Percentiles rank a stretch among this genome's conserved stretches.
Conservation (phyloP, 345 rosid species). For the Brassica incana region DNA sequence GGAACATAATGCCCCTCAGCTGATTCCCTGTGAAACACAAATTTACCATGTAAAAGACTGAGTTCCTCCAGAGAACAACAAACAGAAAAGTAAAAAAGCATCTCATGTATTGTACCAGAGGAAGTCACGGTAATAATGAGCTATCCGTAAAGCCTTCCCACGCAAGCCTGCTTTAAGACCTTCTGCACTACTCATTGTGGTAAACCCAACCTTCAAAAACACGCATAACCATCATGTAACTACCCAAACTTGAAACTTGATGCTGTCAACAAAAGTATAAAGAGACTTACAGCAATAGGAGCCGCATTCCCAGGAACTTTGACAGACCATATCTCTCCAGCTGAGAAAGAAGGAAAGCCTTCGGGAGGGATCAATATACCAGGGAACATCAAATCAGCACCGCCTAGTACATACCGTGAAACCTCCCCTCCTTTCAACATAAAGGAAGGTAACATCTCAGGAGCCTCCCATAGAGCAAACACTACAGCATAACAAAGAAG, state of each 20-base stretch:
- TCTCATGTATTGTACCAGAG: slow-evolving; percentile 57
- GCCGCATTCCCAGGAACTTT: slow-evolving; percentile 93
- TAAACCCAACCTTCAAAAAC: slow-evolving; percentile 72
- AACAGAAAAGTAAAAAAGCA: slow-evolving; percentile 5
- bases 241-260: background rate
- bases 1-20: slow-evolving; percentile 78
- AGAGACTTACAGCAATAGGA: slow-evolving; percentile 75
- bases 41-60: slow-evolving; percentile 29
- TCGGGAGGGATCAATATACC: slow-evolving; percentile 70
- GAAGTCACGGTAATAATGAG: slow-evolving; percentile 77
- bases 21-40: slow-evolving; percentile 62
- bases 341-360: slow-evolving; percentile 68
- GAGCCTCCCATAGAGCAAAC: slow-evolving; percentile 81
- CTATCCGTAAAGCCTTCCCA: slow-evolving; percentile 87
- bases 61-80: background rate
- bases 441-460: slow-evolving; percentile 79
- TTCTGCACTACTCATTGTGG: slow-evolving; percentile 77
- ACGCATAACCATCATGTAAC: slow-evolving; percentile 21
- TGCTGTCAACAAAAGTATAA: background rate
- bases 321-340: slow-evolving; percentile 88
- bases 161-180: slow-evolving; percentile 87
- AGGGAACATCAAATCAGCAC: slow-evolving; percentile 99
- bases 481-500: too few species aligned
- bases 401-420: slow-evolving; percentile 82
- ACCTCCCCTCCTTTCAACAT: slow-evolving; percentile 88